Evolutionary conservation across 2,329 filamentous ascomycete species (phyloP).

Genomic region (Graphilbum sp.): DNA sequence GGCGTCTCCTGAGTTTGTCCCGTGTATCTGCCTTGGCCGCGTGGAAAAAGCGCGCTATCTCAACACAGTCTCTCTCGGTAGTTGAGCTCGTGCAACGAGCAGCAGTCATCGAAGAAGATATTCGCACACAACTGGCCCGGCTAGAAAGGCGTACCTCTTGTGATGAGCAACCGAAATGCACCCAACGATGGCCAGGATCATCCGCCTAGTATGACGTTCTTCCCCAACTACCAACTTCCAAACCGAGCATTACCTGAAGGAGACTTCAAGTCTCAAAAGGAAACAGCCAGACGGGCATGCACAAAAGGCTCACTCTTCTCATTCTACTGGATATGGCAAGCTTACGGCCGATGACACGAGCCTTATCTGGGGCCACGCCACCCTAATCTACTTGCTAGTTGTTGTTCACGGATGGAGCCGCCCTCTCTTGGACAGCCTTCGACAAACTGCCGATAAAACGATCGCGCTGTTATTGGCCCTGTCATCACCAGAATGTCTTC

Average conservation of each 20-base stretch:
- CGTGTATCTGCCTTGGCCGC: slow-evolving; percentile 35
- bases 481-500: slow-evolving; percentile 14
- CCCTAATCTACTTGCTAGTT: slow-evolving; percentile 29
- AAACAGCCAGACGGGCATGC: too few relatives aligned
- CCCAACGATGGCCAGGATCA: too few relatives aligned
- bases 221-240: too few relatives aligned
- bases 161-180: background rate
- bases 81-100: slow-evolving; percentile 29
- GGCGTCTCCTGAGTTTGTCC: slow-evolving; percentile 36
- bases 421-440: slow-evolving; percentile 7
- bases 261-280: too few relatives aligned
- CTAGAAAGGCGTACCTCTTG: slow-evolving; percentile 9
- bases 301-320: too few relatives aligned
- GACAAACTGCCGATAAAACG: slow-evolving; percentile 9
- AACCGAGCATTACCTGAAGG: too few relatives aligned
- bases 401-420: slow-evolving; percentile 34
- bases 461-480: slow-evolving; percentile 9
- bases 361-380: slow-evolving; percentile 30
- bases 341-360: slow-evolving; percentile 4
- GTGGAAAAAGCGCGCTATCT: slow-evolving; percentile 34
- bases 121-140: slow-evolving; percentile 17
- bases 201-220: too few relatives aligned
- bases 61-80: slow-evolving; percentile 25
- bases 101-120: slow-evolving; percentile 20
- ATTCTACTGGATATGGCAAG: background rate